Percentiles rank a stretch among this genome's conserved stretches.
These are phyloP conservation scores for Phytopythium cucurbitacearum DNA, from an alignment of 352 stramenopile genomes.

Conservation along the genomic window DNA sequence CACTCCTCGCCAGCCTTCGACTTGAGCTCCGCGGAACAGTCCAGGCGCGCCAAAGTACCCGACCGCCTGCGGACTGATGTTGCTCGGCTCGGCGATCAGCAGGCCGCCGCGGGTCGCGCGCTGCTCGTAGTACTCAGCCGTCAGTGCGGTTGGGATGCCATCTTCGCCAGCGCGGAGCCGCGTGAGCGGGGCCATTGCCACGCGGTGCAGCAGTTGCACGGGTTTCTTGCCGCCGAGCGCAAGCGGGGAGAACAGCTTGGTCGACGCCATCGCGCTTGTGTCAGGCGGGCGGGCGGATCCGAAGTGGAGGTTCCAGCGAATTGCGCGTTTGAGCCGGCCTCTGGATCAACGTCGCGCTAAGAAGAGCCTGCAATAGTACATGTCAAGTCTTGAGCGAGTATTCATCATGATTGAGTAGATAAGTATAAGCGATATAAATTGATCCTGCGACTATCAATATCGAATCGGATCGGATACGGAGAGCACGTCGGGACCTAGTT, in stretches of 20 bases:
- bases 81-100: slow-evolving; percentile 57
- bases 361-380: too few relatives aligned
- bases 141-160: slow-evolving; percentile 30
- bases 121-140: slow-evolving; percentile 60
- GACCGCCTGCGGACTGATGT: slow-evolving; percentile 33
- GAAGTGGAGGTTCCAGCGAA: too few relatives aligned
- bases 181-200: slow-evolving; percentile 70
- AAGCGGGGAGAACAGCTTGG: slow-evolving; percentile 40
- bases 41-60: slow-evolving; percentile 46
- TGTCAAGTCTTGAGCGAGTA: too few relatives aligned
- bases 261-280: slow-evolving; percentile 6
- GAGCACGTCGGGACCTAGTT: too few relatives aligned
- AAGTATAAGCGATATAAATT: too few relatives aligned
- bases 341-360: too few relatives aligned
- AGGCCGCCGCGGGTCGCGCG: slow-evolving; percentile 49
- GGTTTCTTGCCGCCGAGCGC: slow-evolving; percentile 33
- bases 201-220: slow-evolving; percentile 40
- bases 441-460: too few relatives aligned
- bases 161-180: slow-evolving; percentile 24
- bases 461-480: too few relatives aligned
- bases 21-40: slow-evolving; percentile 41
- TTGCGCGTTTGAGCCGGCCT: too few relatives aligned
- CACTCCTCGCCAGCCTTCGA: slow-evolving; percentile 51
- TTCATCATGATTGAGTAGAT: too few relatives aligned
- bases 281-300: too few relatives aligned